These are phyloP conservation scores for Phytophthora nicotianae DNA, from an alignment of 352 stramenopile genomes.

Conservation along the genomic window DNA sequence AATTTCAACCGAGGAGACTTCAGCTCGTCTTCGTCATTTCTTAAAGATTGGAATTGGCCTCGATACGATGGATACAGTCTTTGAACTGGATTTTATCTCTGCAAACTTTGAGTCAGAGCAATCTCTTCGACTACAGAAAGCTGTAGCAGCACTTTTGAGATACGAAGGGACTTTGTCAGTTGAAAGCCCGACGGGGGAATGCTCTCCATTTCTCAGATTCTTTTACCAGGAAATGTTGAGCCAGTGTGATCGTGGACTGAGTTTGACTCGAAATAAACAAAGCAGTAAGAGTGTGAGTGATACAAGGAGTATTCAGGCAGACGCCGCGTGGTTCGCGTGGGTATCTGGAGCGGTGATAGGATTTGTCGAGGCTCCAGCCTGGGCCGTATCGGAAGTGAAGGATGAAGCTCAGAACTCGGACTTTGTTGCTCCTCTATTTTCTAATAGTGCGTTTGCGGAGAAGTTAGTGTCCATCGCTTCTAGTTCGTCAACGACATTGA, in stretches of 20 bases:
- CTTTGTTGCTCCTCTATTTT: slow-evolving; percentile 14
- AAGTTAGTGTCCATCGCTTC: slow-evolving; percentile 32
- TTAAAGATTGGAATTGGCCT: slow-evolving; percentile 33
- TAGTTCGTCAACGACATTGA: not conserved
- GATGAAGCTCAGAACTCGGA: not conserved
- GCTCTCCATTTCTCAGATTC: slow-evolving; percentile 27
- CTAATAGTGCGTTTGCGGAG: slow-evolving; percentile 34
- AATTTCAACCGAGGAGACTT: slow-evolving; percentile 19
- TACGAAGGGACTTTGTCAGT: slow-evolving; percentile 12
- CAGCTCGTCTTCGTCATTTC: slow-evolving; percentile 26
- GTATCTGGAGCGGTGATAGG: slow-evolving; percentile 27
- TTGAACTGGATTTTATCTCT: slow-evolving; percentile 9
- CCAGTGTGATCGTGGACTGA: slow-evolving; percentile 15
- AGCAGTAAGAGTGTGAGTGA: slow-evolving; percentile 12
- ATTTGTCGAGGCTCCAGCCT: slow-evolving; percentile 14
- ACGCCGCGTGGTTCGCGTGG: slow-evolving; percentile 42
- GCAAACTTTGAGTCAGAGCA: slow-evolving; percentile 2
- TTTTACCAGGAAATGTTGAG: slow-evolving; percentile 36
- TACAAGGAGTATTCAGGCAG: slow-evolving; percentile 1
- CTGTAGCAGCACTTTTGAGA: slow-evolving; percentile 13
- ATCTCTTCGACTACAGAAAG: slow-evolving; percentile 23
- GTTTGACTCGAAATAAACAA: slow-evolving; percentile 6
- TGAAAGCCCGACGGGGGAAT: not conserved
- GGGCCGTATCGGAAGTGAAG: not conserved
- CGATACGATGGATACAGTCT: slow-evolving; percentile 27